Evolutionary conservation across 805 yeast species (phyloP).

Genomic region (Kluyveromyces aestuarii): DNA sequence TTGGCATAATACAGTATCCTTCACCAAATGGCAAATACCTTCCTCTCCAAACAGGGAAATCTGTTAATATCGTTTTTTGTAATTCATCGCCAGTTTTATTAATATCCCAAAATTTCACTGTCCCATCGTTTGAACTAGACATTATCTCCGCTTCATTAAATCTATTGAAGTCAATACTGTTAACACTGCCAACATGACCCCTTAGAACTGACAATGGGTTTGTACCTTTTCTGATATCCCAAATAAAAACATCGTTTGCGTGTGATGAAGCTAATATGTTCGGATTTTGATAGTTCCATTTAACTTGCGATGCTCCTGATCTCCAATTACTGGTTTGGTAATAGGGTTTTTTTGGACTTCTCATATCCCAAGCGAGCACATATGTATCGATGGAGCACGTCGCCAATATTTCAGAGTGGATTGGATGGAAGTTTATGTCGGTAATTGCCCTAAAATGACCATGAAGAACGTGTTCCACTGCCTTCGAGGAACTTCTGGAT

Average conservation of each 20-base stretch:
- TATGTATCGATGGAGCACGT: conserved; percentile 91
- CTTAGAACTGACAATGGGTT: conserved; percentile 55
- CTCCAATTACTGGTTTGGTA: conserved; percentile 86
- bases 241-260: conserved; percentile 66
- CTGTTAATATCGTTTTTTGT: conserved; percentile 51
- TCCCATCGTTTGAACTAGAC: conserved; percentile 79
- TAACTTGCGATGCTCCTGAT: conserved; percentile 90
- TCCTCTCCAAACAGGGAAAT: conserved; percentile 84
- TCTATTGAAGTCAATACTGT: conserved; percentile 78
- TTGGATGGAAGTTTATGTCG: conserved; percentile 87
- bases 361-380: conserved; percentile 83
- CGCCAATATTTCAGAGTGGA: conserved; percentile 77
- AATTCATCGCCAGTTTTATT: conserved; percentile 37
- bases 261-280: conserved; percentile 80
- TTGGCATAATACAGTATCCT: conserved; percentile 84
- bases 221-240: conserved; percentile 86
- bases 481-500: conserved; percentile 55
- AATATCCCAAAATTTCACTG: conserved; percentile 77
- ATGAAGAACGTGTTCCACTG: conserved; percentile 81
- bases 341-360: conserved; percentile 68
- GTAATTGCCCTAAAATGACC: conserved; percentile 90
- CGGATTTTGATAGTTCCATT: conserved; percentile 78
- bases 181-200: conserved; percentile 82
- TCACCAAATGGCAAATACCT: conserved; percentile 83
- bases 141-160: conserved; percentile 51